phyloP scores from a whole-genome alignment of 306 rosid genomes.

The Fagus sylvatica region DNA sequence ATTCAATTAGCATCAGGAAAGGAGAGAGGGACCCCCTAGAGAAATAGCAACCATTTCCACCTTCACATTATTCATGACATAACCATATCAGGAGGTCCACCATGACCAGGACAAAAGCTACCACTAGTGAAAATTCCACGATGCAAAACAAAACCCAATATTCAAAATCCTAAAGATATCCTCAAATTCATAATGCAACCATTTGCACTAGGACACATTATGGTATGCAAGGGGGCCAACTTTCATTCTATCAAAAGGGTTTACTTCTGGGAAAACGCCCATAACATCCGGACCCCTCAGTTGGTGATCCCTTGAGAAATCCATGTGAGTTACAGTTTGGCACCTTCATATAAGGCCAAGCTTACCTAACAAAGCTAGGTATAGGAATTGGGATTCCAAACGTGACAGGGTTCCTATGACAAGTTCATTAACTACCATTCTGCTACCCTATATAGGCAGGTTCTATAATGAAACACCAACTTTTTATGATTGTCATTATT shows the following conservation, averaged over 20 bases:
- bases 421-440: slow-evolving; percentile 1
- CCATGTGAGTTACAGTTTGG: slow-evolving; percentile 39
- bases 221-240: neutral
- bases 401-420: slow-evolving; percentile 21
- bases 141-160: slow-evolving; percentile 28
- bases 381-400: slow-evolving; percentile 26
- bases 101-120: slow-evolving; percentile 28
- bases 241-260: neutral
- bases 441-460: too few species aligned
- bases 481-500: too few species aligned
- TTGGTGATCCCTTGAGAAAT: slow-evolving; percentile 20
- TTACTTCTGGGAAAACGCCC: neutral
- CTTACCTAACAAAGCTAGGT: neutral
- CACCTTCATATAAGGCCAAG: slow-evolving; percentile 26
- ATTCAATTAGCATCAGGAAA: slow-evolving; percentile 5
- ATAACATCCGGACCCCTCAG: slow-evolving; percentile 17
- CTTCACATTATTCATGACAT: slow-evolving; percentile 10
- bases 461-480: too few species aligned
- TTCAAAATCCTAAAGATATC: slow-evolving; percentile 11
- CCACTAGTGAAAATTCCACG: slow-evolving; percentile 20
- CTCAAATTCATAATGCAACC: slow-evolving; percentile 21
- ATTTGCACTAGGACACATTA: slow-evolving; percentile 13
- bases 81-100: slow-evolving; percentile 40
- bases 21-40: slow-evolving; percentile 10
- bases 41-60: slow-evolving; percentile 19